Conservation (phyloP, 2,329 filamentous ascomycete species). For the Diplodia intermedia region DNA sequence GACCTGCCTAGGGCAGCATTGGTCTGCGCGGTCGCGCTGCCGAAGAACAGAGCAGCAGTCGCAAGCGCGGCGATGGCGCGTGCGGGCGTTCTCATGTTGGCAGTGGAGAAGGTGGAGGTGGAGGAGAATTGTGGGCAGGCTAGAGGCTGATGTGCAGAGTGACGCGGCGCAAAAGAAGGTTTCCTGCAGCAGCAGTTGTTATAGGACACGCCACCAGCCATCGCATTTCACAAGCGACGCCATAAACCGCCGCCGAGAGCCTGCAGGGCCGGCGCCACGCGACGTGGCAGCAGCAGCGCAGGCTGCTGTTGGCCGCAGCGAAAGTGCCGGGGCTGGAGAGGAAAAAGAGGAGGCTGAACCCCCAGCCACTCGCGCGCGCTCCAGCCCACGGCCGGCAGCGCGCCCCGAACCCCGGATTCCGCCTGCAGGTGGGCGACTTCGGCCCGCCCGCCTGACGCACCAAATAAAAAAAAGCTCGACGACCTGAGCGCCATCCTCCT, state of each 20-base stretch:
- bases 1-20: conserved; percentile 79
- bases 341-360: conserved; percentile 22
- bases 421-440: not conserved
- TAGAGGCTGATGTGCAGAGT: conserved; percentile 10
- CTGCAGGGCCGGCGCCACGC: conserved; percentile 1
- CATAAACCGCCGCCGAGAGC: not conserved
- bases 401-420: conserved; percentile 15
- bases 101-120: not conserved
- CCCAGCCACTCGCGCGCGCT: conserved; percentile 4
- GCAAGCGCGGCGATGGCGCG: conserved; percentile 48
- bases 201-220: conserved; percentile 24
- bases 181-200: conserved; percentile 24
- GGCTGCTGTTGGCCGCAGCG: conserved; percentile 17
- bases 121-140: not conserved
- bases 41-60: conserved; percentile 49
- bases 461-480: conserved; percentile 10
- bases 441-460: conserved; percentile 7
- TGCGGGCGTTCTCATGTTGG: conserved; percentile 41
- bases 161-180: conserved; percentile 25
- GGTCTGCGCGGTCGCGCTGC: conserved; percentile 57
- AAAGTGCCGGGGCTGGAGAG: conserved; percentile 16
- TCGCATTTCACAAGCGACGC: conserved; percentile 22
- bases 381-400: not conserved
- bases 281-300: conserved; percentile 19
- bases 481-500: not conserved